These are phyloP conservation scores for Ascochyta fabae DNA, from an alignment of 2,329 filamentous ascomycete genomes.

Conservation along the genomic window DNA sequence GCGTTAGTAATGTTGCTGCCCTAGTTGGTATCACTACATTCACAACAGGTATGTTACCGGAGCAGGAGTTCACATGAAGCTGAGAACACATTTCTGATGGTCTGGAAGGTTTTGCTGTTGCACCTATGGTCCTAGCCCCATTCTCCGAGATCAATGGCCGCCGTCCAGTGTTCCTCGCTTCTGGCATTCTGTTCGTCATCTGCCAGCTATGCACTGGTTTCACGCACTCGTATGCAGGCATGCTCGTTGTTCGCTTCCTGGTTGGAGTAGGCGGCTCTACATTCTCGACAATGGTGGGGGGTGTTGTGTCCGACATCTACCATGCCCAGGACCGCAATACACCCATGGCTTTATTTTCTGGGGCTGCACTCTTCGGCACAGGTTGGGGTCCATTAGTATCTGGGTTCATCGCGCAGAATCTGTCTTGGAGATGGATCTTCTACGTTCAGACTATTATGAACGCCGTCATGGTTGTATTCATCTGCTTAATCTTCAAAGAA, in stretches of 20 bases:
- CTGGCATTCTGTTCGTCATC: constrained; percentile 73
- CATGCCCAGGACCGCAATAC: constrained; percentile 79
- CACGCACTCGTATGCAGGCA: constrained; percentile 71
- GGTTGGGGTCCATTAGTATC: constrained; percentile 77
- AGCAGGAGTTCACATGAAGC: background rate
- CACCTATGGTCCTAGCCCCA: constrained; percentile 87
- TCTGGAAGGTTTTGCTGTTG: constrained; percentile 72
- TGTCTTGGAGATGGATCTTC: constrained; percentile 85
- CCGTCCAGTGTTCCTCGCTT: constrained; percentile 78
- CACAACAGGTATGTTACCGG: constrained; percentile 54
- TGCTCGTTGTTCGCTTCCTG: constrained; percentile 78
- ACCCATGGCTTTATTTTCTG: constrained; percentile 90
- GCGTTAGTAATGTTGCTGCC: constrained; percentile 69
- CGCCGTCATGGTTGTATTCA: constrained; percentile 66
- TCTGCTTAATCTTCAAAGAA: constrained; percentile 77
- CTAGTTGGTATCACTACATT: constrained; percentile 81
- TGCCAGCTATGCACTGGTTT: constrained; percentile 77
- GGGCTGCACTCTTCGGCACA: constrained; percentile 77
- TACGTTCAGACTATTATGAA: constrained; percentile 81
- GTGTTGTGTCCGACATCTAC: constrained; percentile 87
- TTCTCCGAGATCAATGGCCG: constrained; percentile 89
- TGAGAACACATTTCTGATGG: background rate
- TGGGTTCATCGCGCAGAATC: constrained; percentile 70
- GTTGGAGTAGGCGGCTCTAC: constrained; percentile 77
- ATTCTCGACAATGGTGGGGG: constrained; percentile 91